A percentile compares a stretch with the other conserved stretches of the same genome.
phyloP scores from a whole-genome alignment of 1,284 basidiomycete genomes.

The Trichosporon coremiiforme region DNA sequence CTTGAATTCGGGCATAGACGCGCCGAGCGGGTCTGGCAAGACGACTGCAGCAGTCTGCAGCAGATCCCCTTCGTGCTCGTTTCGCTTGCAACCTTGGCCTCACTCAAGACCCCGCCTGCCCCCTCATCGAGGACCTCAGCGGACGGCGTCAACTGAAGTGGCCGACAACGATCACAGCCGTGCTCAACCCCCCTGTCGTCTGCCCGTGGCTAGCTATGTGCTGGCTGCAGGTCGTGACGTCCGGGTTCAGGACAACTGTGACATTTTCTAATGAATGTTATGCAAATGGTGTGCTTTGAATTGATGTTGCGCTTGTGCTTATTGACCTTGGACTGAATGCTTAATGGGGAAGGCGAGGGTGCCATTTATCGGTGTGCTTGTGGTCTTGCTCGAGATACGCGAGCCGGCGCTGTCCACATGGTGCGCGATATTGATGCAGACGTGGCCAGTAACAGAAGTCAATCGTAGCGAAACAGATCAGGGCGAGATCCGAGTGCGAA shows the following conservation, averaged over 20 bases:
- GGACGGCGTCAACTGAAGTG: slow-evolving; percentile 30
- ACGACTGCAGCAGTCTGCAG: not conserved
- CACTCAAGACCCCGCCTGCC: slow-evolving; percentile 33
- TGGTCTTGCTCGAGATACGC: no score
- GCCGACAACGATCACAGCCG: slow-evolving; percentile 19
- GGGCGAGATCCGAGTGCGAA: not conserved
- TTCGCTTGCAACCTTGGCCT: slow-evolving; percentile 22
- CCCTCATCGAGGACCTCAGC: slow-evolving; percentile 17
- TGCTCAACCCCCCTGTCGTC: slow-evolving; percentile 19
- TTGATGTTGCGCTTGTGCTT: not conserved
- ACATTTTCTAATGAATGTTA: not conserved
- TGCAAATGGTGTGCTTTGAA: not conserved
- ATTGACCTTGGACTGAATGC: no score
- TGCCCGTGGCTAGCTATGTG: not conserved
- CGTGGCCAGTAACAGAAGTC: not conserved
- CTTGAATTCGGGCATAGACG: no score
- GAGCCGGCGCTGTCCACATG: not conserved
- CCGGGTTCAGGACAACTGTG: slow-evolving; percentile 16
- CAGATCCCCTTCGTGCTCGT: not conserved
- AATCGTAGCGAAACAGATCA: not conserved
- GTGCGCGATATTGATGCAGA: not conserved
- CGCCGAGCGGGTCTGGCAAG: not conserved
- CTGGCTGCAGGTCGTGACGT: not conserved
- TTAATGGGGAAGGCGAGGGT: no score
- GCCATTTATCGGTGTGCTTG: no score